Conservation (phyloP, 257 asterid genomes). For the Solanum chiquidenum region DNA sequence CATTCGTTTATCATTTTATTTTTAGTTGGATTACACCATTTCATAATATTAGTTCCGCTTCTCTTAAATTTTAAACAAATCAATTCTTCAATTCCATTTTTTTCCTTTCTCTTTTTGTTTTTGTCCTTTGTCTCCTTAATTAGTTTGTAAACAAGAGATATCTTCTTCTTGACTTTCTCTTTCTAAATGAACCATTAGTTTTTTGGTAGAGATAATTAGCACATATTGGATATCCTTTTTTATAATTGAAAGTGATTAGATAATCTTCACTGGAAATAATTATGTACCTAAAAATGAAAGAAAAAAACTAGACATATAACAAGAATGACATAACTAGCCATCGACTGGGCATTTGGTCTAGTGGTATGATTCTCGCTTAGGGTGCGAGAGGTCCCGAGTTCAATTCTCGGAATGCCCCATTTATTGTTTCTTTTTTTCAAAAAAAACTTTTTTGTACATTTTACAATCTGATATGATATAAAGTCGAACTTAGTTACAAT, state of each 20-base stretch:
- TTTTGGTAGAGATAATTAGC: neutral
- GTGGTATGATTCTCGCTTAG: conserved; percentile 81
- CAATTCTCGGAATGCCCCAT: conserved; percentile 84
- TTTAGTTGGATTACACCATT: neutral
- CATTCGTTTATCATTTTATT: neutral
- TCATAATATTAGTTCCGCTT: neutral
- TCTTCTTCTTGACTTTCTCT: neutral
- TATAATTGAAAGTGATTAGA: neutral
- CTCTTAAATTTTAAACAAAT: neutral
- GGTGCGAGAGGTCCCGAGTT: conserved; percentile 94
- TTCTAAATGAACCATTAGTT: neutral
- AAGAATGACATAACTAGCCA: neutral
- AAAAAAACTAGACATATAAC: accelerated
- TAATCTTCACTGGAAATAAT: neutral
- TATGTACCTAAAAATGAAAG: neutral
- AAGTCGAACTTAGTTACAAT: too few relatives aligned
- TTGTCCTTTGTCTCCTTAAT: neutral
- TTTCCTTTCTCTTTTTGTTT: neutral
- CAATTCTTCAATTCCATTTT: neutral
- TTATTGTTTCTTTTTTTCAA: too few relatives aligned
- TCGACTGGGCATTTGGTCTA: conserved; percentile 61
- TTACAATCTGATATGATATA: too few relatives aligned
- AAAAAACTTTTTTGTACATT: neutral
- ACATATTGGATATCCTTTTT: neutral
- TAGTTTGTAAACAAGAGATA: neutral